phyloP scores from a whole-genome alignment of 1,139 yeast genomes.

The Nakaseomyces sp. region DNA sequence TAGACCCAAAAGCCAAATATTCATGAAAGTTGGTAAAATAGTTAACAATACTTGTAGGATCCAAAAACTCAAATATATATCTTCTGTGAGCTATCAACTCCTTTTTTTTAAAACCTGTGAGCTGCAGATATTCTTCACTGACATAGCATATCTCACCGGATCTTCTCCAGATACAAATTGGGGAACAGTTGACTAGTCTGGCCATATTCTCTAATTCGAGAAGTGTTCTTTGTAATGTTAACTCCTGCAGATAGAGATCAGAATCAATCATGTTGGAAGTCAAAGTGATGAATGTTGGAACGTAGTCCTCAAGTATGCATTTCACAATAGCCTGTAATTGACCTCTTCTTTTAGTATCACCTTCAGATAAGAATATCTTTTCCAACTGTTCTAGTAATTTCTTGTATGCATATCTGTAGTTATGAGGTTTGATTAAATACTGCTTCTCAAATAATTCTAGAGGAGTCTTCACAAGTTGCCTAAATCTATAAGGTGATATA shows the following conservation, averaged over 20 bases:
- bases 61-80: slow-evolving; percentile 78
- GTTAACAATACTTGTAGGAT: slow-evolving; percentile 72
- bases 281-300: slow-evolving; percentile 68
- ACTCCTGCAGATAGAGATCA: slow-evolving; percentile 57
- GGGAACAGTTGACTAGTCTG: slow-evolving; percentile 46
- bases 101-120: slow-evolving; percentile 42
- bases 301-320: slow-evolving; percentile 52
- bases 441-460: slow-evolving; percentile 52
- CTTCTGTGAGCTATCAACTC: slow-evolving; percentile 34
- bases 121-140: slow-evolving; percentile 55
- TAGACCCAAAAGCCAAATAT: slow-evolving; percentile 71
- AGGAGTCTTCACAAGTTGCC: slow-evolving; percentile 54
- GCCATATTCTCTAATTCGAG: slow-evolving; percentile 51
- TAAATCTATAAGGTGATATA: slow-evolving; percentile 45
- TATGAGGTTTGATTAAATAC: slow-evolving; percentile 44
- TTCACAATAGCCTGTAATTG: slow-evolving; percentile 50
- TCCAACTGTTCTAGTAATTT: slow-evolving; percentile 50
- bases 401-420: slow-evolving; percentile 61
- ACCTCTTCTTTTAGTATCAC: slow-evolving; percentile 31
- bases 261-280: slow-evolving; percentile 59
- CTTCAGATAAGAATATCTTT: slow-evolving; percentile 35
- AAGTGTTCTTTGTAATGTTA: slow-evolving; percentile 59
- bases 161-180: slow-evolving; percentile 69
- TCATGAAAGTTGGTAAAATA: slow-evolving; percentile 73
- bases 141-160: slow-evolving; percentile 70